Percentiles rank a stretch among this genome's conserved stretches.
phyloP scores from a whole-genome alignment of 2,329 filamentous ascomycete genomes.

The Diaporthe nobilis region DNA sequence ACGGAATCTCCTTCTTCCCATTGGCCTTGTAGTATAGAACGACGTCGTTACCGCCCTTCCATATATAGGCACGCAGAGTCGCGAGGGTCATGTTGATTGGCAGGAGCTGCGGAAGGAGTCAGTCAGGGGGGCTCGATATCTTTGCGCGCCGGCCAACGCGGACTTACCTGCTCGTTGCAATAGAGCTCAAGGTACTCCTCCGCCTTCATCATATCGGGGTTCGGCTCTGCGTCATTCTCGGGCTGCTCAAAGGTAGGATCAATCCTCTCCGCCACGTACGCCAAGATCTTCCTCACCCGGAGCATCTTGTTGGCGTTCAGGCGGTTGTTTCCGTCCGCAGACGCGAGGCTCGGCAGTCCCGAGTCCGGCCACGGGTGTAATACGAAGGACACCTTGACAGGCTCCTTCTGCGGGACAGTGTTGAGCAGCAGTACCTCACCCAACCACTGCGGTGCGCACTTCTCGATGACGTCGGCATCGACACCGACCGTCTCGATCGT shows the following conservation, averaged over 20 bases:
- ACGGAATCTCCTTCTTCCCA: constrained; percentile 77
- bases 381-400: constrained; percentile 95
- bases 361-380: constrained; percentile 84
- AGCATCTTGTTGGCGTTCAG: constrained; percentile 98
- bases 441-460: constrained; percentile 90
- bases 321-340: constrained; percentile 85
- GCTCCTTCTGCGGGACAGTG: constrained; percentile 86
- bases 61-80: constrained; percentile 90
- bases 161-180: constrained; percentile 88
- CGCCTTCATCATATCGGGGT: constrained; percentile 75
- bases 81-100: constrained; percentile 92
- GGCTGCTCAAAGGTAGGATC: constrained; percentile 65
- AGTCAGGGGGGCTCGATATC: not conserved
- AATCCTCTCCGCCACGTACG: constrained; percentile 92
- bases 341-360: constrained; percentile 78
- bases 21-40: constrained; percentile 92
- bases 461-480: constrained; percentile 87
- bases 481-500: constrained; percentile 83
- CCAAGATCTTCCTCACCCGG: constrained; percentile 92
- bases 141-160: not conserved
- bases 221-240: constrained; percentile 68
- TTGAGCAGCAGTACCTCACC: constrained; percentile 90
- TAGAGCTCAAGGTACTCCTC: constrained; percentile 97
- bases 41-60: constrained; percentile 96
- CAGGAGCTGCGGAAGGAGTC: constrained; percentile 66